These are phyloP conservation scores for Penicillium manginii DNA, from an alignment of 495 filamentous ascomycete species.

Conservation along the genomic window DNA sequence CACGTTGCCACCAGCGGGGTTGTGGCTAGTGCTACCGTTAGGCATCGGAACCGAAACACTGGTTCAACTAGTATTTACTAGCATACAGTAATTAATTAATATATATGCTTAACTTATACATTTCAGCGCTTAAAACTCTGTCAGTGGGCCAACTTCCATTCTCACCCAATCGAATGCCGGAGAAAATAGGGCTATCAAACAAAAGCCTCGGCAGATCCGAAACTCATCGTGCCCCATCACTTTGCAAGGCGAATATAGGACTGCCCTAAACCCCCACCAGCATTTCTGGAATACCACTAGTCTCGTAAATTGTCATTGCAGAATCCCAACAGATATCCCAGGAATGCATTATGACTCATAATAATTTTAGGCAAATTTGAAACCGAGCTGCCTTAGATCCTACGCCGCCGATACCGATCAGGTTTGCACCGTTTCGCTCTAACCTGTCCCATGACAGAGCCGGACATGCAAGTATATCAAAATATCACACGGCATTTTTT, in stretches of 20 bases:
- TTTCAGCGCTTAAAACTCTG: slow-evolving; percentile 1
- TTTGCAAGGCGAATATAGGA: not conserved
- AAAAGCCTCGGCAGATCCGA: not conserved
- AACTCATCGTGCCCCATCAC: not conserved
- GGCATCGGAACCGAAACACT: not conserved
- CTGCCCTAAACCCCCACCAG: not conserved
- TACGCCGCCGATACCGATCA: slow-evolving; percentile 9
- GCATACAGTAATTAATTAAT: not conserved
- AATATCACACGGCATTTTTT: not conserved
- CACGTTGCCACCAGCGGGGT: slow-evolving; percentile 20
- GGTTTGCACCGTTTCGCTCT: not conserved
- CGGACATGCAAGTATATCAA: not conserved
- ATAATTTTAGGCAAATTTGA: slow-evolving; percentile 13
- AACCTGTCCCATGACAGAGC: not conserved
- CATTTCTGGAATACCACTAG: not conserved
- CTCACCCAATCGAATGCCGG: not conserved
- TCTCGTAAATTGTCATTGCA: not conserved
- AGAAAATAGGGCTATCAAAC: not conserved
- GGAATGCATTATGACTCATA: slow-evolving; percentile 19
- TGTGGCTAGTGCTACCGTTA: slow-evolving; percentile 8
- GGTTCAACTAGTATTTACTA: not conserved
- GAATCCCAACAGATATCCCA: not conserved
- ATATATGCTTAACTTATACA: not conserved
- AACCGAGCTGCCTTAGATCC: slow-evolving; percentile 15
- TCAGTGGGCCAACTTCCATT: slow-evolving; percentile 3